Evolutionary conservation across 768 basidiomycete genomes (phyloP), one percentile per base, ranked within the genome.

Genomic region (Amanita brunnescens): DNA sequence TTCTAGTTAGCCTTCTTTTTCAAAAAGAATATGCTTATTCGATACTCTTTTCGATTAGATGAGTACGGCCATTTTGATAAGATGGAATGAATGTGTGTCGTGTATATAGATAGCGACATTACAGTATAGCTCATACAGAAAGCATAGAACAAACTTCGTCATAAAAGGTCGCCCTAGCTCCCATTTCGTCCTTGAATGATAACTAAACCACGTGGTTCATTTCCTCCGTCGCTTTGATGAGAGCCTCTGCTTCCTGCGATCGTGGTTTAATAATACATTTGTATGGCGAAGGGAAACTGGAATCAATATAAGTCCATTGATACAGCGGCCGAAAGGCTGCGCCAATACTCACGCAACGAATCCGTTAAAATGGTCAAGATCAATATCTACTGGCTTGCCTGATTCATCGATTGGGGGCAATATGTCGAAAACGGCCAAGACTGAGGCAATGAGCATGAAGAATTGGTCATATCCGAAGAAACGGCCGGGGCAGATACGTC

Each of bases 401-500:
- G 43, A 10, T 30, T 58, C 56, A 23, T 61, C 61, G 6, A 54
- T 35, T 7, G 51, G 51, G 14, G 58, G 55, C 6, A 37, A 43
- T 29, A 64, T 57, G 40, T 59, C 45, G 49, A 57, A 64, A 7
- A 55, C 41, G 1, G 61, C 53, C 8, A 64, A 47, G 1, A 58
- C 40, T 2, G 58, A 58, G 3, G 57, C 49, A 9, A 61, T 47
- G 29, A 55, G 43, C n/a, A 56, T 53, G 43, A 52, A 64, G n/a
- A n/a, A n/a, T n/a, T n/a, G n/a, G n/a, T 57, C 54, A 43, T 57
- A 35, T 10, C 33, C 54, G 33, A 64, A 54, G 42, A 58, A 58
- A 7, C 60, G 55, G 2, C 63, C 63, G 6, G 63, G 63, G 37
- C 62, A 64, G 29, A 58, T 59, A 40, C 62, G 45, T 18, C 58